phyloP scores from a whole-genome alignment of 306 rosid genomes.

The Cucumis cinereus region DNA sequence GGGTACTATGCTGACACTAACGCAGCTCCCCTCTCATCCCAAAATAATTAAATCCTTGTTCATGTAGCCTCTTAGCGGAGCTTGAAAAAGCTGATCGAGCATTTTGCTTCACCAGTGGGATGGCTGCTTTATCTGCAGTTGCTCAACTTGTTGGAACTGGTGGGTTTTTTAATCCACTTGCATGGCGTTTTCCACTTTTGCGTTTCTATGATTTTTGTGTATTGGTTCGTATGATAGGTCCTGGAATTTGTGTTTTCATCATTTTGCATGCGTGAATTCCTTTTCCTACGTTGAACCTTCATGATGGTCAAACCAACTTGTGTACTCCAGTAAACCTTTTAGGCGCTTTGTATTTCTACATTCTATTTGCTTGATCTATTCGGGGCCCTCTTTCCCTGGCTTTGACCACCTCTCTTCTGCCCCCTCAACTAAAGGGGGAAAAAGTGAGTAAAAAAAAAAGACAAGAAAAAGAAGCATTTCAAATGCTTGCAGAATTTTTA shows the following conservation, averaged over 20 bases:
- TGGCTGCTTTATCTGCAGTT: constrained; percentile 91
- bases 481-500: not conserved
- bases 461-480: not conserved
- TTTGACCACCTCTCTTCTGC: not conserved
- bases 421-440: not conserved
- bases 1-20: not conserved
- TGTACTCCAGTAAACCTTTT: not conserved
- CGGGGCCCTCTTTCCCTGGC: not conserved
- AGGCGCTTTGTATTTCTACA: not conserved
- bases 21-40: not conserved
- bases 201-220: not conserved
- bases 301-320: not conserved
- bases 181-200: not conserved
- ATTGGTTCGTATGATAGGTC: not conserved
- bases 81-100: constrained; percentile 93
- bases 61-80: constrained; percentile 56
- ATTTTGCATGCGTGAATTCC: not conserved
- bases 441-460: not conserved
- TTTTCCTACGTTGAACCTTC: not conserved
- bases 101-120: constrained; percentile 91
- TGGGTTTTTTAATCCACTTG: constrained; percentile 16
- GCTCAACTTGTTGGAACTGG: constrained; percentile 67
- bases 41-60: constrained; percentile 8
- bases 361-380: not conserved
- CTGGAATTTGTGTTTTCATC: not conserved